phyloP scores from a whole-genome alignment of 2,329 filamentous ascomycete species.

The Cladosporium oxysporum region DNA sequence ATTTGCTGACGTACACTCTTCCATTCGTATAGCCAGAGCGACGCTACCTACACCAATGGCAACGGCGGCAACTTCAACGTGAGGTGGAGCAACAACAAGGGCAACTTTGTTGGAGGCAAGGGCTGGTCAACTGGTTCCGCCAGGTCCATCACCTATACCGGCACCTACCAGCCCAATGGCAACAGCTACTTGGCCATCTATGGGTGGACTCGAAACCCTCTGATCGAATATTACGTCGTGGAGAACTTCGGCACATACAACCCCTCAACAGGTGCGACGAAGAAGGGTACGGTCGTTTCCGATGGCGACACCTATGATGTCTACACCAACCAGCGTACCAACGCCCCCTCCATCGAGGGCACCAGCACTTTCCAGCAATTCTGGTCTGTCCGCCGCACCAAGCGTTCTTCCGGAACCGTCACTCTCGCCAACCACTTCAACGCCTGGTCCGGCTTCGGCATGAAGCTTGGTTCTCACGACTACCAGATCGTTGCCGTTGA shows the following conservation, averaged over 20 bases:
- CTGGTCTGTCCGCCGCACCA: conserved; percentile 43
- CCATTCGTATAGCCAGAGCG: conserved; percentile 44
- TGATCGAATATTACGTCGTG: conserved; percentile 60
- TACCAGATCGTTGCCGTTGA: conserved; percentile 49
- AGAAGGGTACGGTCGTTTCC: conserved; percentile 50
- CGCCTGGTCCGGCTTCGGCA: conserved; percentile 30
- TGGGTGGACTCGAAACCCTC: conserved; percentile 55
- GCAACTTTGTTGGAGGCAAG: conserved; percentile 56
- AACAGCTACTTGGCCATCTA: conserved; percentile 59
- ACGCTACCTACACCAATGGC: conserved; percentile 57
- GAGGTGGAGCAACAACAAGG: conserved; percentile 46
- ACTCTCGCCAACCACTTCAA: conserved; percentile 33
- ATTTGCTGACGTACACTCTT: background rate
- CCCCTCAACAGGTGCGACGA: conserved; percentile 46
- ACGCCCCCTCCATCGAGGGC: conserved; percentile 44
- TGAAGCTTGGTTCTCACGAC: conserved; percentile 36
- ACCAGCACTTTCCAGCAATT: conserved; percentile 47
- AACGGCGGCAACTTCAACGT: conserved; percentile 50
- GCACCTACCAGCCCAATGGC: conserved; percentile 48
- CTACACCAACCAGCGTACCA: conserved; percentile 47
- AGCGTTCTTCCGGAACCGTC: conserved; percentile 35
- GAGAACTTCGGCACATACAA: conserved; percentile 51
- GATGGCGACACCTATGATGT: conserved; percentile 58
- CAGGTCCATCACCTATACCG: conserved; percentile 52
- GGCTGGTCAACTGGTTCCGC: conserved; percentile 11